Percentiles rank a stretch among this genome's conserved stretches.
Evolutionary conservation across 495 filamentous ascomycete genomes (phyloP).

Genomic region (Penicillium salamii): DNA sequence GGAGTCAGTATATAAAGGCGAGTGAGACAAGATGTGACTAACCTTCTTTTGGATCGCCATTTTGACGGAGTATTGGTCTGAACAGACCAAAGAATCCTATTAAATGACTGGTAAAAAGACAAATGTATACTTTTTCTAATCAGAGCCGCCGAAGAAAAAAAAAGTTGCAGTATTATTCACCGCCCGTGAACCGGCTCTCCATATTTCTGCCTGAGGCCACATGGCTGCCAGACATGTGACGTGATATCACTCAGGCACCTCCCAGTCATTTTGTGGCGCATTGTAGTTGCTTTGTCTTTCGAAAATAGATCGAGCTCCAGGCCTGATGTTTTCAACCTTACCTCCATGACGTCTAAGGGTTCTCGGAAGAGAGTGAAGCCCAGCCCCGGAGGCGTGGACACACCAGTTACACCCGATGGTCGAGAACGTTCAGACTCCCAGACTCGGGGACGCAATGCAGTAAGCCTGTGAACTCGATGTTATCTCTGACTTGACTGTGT

Average conservation of each 20-base stretch:
- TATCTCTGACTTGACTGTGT: neutral
- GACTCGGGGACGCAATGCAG: conserved; percentile 31
- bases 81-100: conserved; percentile 19
- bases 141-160: conserved; percentile 19
- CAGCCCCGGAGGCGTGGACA: conserved; percentile 48
- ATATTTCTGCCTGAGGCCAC: conserved; percentile 25
- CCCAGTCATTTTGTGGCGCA: conserved; percentile 21
- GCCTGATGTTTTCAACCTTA: conserved; percentile 31
- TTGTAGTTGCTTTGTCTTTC: conserved; percentile 10
- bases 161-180: conserved; percentile 31
- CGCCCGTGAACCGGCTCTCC: conserved; percentile 12
- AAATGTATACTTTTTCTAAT: conserved; percentile 21
- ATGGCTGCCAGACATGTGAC: conserved; percentile 31
- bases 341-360: conserved; percentile 49
- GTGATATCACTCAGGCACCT: conserved; percentile 32
- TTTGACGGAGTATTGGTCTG: conserved; percentile 26
- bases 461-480: conserved; percentile 19
- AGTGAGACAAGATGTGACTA: neutral
- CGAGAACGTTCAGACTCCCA: conserved; percentile 26
- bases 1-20: conserved; percentile 20
- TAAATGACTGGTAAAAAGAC: conserved; percentile 12
- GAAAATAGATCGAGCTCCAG: conserved; percentile 6
- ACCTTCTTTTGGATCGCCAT: conserved; percentile 99
- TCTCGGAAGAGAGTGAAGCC: conserved; percentile 64
- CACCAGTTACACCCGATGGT: conserved; percentile 30